Conservation (phyloP, 106 monocot genomes). For the Phalaenopsis equestris region DNA sequence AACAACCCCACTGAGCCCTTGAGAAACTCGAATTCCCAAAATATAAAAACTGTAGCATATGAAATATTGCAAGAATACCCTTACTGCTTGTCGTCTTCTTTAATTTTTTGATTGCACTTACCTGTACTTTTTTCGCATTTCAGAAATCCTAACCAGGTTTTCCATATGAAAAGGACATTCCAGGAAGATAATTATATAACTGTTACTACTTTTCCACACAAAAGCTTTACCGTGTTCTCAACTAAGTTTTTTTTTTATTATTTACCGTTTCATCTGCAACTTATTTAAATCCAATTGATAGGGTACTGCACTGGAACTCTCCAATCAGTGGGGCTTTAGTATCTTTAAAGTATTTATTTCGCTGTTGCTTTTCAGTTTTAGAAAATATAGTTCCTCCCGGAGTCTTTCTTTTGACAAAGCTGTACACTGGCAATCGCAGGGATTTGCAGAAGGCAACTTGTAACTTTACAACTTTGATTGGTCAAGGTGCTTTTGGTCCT, state of each 20-base stretch:
- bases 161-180: not conserved
- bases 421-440: conserved; percentile 24
- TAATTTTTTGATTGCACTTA: not conserved
- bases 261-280: not conserved
- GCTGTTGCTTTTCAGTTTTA: not conserved
- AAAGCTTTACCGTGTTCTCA: not conserved
- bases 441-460: conserved; percentile 87
- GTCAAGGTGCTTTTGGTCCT: conserved; percentile 93
- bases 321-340: too few species aligned
- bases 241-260: not conserved
- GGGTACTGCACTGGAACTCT: too few species aligned
- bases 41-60: not conserved
- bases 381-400: not conserved
- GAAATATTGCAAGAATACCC: not conserved
- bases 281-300: not conserved
- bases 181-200: not conserved
- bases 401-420: not conserved
- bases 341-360: not conserved
- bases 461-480: conserved; percentile 85
- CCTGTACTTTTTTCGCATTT: not conserved
- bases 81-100: not conserved
- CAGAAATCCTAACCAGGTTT: not conserved
- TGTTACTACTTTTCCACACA: not conserved
- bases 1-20: too few species aligned
- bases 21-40: not conserved